phyloP scores from a whole-genome alignment of 73 alveolate genomes.

The Paramecium sexaurelia region DNA sequence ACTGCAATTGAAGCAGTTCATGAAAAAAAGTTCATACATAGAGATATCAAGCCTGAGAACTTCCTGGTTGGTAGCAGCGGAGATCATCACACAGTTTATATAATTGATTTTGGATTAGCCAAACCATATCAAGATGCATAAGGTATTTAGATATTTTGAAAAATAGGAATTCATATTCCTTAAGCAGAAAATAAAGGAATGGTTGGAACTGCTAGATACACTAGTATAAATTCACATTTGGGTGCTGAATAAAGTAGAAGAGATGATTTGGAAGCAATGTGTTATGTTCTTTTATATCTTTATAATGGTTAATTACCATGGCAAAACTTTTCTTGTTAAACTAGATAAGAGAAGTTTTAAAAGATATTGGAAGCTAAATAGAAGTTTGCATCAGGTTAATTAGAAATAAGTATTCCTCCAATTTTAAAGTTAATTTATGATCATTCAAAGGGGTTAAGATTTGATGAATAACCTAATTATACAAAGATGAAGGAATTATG shows the following conservation, averaged over 20 bases:
- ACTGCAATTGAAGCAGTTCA: slow-evolving; percentile 56
- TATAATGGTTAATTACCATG: slow-evolving; percentile 59
- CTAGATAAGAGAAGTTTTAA: slow-evolving; percentile 55
- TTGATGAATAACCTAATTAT: slow-evolving; percentile 51
- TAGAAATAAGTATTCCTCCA: slow-evolving; percentile 27
- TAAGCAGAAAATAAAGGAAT: slow-evolving; percentile 45
- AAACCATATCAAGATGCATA: slow-evolving; percentile 25
- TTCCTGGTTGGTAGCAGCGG: slow-evolving; percentile 61
- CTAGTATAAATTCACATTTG: slow-evolving; percentile 54
- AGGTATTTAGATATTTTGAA: not conserved
- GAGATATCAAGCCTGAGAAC: slow-evolving; percentile 69
- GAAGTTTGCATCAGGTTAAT: slow-evolving; percentile 2
- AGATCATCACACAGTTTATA: slow-evolving; percentile 49
- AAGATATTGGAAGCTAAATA: slow-evolving; percentile 45
- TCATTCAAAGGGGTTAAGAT: slow-evolving; percentile 17
- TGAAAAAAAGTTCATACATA: slow-evolving; percentile 42
- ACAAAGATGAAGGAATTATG: not conserved
- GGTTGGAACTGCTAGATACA: slow-evolving; percentile 67
- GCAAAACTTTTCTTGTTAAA: slow-evolving; percentile 26
- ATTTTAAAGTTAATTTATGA: slow-evolving; percentile 17
- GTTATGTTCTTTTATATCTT: slow-evolving; percentile 55
- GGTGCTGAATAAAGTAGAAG: slow-evolving; percentile 64
- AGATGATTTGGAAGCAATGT: slow-evolving; percentile 68
- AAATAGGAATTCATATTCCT: slow-evolving; percentile 40
- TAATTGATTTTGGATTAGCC: slow-evolving; percentile 64